Conservation (phyloP, 192 early-diverging fungal genomes). For the Entomortierella chlamydospora region DNA sequence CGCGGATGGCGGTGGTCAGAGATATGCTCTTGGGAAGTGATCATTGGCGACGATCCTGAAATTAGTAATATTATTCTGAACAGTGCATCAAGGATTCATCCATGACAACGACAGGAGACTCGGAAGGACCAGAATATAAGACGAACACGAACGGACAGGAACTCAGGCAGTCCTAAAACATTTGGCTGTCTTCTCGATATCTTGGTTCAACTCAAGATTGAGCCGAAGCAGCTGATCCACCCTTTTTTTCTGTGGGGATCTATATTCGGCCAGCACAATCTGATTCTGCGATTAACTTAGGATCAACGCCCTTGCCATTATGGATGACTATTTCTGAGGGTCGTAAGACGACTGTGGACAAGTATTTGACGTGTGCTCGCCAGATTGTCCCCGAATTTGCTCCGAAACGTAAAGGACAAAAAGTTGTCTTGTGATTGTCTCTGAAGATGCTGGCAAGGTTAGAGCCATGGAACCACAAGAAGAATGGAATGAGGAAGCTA, state of each 20-base stretch:
- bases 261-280: constrained; percentile 12
- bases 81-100: not conserved
- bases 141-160: not conserved
- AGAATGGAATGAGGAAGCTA: constrained; percentile 36
- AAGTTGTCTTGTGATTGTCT: constrained; percentile 24
- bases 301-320: not conserved
- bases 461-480: constrained; percentile 31
- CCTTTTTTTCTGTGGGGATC: constrained; percentile 24
- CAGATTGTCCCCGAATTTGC: constrained; percentile 36
- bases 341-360: not conserved
- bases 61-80: not conserved
- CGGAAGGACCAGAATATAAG: not conserved
- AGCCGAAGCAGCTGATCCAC: constrained; percentile 21
- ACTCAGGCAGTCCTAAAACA: constrained; percentile 15
- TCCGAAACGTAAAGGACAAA: constrained; percentile 37
- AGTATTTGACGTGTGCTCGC: constrained; percentile 32
- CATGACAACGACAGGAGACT: not conserved
- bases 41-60: constrained; percentile 5
- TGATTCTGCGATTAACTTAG: not conserved
- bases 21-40: constrained; percentile 9
- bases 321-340: constrained; percentile 6
- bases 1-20: constrained; percentile 20
- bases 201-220: constrained; percentile 23
- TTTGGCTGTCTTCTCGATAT: constrained; percentile 34
- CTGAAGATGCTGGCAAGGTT: constrained; percentile 17